A percentile compares a stretch with the other conserved stretches of the same genome.
Evolutionary conservation across 768 basidiomycete genomes (phyloP).

Genomic region (Suillus variegatus): DNA sequence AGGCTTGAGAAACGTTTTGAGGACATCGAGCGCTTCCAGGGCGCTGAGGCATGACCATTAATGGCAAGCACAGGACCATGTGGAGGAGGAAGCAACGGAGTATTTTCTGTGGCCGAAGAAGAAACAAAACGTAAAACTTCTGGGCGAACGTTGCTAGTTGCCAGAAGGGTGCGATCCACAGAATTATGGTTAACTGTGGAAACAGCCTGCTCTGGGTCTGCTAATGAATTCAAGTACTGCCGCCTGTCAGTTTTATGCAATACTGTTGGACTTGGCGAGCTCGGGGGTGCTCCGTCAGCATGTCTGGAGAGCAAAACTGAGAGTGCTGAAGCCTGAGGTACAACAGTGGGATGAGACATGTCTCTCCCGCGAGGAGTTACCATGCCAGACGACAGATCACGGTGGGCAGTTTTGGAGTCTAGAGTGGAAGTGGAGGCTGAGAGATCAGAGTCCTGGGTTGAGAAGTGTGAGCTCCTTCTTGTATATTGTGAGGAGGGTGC

Average conservation of each 20-base stretch:
- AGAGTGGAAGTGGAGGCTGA: slow-evolving; percentile 31
- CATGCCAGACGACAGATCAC: background rate
- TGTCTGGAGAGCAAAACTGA: slow-evolving; percentile 37
- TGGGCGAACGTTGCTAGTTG: background rate
- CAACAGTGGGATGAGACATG: slow-evolving; percentile 18
- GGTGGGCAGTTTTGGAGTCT: slow-evolving; percentile 16
- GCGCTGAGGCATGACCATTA: background rate
- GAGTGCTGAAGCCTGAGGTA: slow-evolving; percentile 30
- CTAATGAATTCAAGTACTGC: slow-evolving; percentile 5
- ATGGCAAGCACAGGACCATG: background rate
- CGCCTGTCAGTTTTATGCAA: slow-evolving; percentile 16
- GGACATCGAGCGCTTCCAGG: background rate
- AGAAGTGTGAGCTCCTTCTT: slow-evolving; percentile 27
- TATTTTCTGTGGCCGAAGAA: background rate
- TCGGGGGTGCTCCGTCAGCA: slow-evolving; percentile 1
- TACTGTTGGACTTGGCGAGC: slow-evolving; percentile 5
- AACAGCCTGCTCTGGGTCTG: background rate
- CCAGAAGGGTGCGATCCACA: background rate
- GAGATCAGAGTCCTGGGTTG: slow-evolving; percentile 23
- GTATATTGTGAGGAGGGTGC: slow-evolving; percentile 22
- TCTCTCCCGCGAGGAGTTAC: slow-evolving; percentile 25
- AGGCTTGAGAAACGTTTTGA: slow-evolving; percentile 3
- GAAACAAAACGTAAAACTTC: background rate
- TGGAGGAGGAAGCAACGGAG: background rate
- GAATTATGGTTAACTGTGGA: background rate